Evolutionary conservation across 495 filamentous ascomycete species (phyloP).

Genomic region (Penicillium herquei): DNA sequence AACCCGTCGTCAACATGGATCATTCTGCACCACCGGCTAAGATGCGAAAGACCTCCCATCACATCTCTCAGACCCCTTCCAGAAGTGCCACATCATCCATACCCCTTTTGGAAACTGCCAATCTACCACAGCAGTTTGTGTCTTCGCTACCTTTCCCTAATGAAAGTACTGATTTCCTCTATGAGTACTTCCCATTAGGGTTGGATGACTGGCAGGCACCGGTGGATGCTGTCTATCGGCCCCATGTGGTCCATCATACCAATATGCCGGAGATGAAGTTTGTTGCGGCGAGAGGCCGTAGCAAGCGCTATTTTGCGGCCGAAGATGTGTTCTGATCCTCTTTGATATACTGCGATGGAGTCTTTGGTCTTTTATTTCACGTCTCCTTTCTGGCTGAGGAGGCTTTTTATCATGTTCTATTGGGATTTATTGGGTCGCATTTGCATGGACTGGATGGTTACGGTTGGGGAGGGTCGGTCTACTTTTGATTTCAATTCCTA

Average conservation of each 20-base stretch:
- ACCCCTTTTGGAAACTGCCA: slow-evolving; percentile 39
- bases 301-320: slow-evolving; percentile 79
- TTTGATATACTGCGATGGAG: slow-evolving; percentile 1
- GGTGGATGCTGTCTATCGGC: slow-evolving; percentile 88
- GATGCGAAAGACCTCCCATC: slow-evolving; percentile 43
- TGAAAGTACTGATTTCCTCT: slow-evolving; percentile 76
- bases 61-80: slow-evolving; percentile 30
- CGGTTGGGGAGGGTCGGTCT: not conserved
- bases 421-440: slow-evolving; percentile 14
- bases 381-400: not conserved
- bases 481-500: slow-evolving; percentile 6
- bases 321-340: slow-evolving; percentile 49
- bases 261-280: slow-evolving; percentile 77
- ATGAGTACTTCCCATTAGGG: slow-evolving; percentile 89
- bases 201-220: slow-evolving; percentile 91
- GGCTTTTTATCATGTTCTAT: no score
- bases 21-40: slow-evolving; percentile 39
- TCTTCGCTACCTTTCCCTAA: slow-evolving; percentile 54
- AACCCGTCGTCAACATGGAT: slow-evolving; percentile 21
- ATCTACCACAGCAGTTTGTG: slow-evolving; percentile 36
- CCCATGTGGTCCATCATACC: slow-evolving; percentile 88
- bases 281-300: slow-evolving; percentile 63
- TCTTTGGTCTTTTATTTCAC: slow-evolving; percentile 7
- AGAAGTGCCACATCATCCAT: slow-evolving; percentile 34
- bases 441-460: slow-evolving; percentile 20